Conservation (phyloP, 2,329 filamentous ascomycete genomes). For the Arthrinium phaeospermum region DNA sequence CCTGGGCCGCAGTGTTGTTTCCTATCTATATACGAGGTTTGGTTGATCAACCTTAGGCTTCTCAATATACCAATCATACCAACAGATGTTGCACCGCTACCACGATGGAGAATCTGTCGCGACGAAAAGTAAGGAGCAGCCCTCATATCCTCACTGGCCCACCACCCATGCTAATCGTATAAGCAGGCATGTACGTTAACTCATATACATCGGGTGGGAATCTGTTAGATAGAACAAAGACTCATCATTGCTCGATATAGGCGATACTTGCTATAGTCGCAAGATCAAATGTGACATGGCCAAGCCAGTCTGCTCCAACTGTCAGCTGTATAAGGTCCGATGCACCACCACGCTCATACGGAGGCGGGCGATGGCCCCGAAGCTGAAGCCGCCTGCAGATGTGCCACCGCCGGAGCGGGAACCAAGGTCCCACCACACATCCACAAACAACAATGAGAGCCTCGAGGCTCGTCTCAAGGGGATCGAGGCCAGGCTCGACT, state of each 20-base stretch:
- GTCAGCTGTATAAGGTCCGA: conserved; percentile 47
- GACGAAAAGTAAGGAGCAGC: conserved; percentile 32
- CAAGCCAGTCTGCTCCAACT: conserved; percentile 51
- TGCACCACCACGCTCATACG: conserved; percentile 42
- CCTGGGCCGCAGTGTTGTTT: not conserved
- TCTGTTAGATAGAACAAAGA: not conserved
- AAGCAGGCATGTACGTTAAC: not conserved
- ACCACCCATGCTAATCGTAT: not conserved
- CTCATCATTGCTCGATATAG: conserved; percentile 22
- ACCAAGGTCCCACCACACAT: not conserved
- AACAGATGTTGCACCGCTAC: not conserved
- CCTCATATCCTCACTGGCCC: not conserved
- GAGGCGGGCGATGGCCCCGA: conserved; percentile 30
- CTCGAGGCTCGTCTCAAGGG: conserved; percentile 35
- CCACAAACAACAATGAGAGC: conserved; percentile 13
- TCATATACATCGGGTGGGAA: no score
- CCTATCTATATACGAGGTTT: not conserved
- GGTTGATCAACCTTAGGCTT: not conserved
- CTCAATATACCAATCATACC: not conserved
- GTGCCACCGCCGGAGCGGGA: not conserved
- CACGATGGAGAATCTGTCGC: conserved; percentile 37
- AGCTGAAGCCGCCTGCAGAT: conserved; percentile 16
- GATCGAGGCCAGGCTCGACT: conserved; percentile 36
- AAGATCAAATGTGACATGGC: conserved; percentile 54
- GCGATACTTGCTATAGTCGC: conserved; percentile 52